Base-by-base conservation (phyloP, 2,329 filamentous ascomycete species). In the Zelopaecilomyces penicillatus region DNA sequence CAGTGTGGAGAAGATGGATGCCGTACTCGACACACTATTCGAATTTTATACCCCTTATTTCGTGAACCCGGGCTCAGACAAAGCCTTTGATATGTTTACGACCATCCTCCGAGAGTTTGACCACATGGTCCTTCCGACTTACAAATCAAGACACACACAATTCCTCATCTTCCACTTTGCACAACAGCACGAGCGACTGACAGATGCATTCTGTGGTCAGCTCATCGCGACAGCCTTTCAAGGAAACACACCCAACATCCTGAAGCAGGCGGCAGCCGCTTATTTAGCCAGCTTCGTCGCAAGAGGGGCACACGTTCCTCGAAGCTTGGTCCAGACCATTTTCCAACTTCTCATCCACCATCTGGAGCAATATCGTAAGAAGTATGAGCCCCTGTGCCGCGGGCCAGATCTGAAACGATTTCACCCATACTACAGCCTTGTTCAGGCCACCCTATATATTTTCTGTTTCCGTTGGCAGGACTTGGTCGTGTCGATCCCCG, bases 401-500 rank as follows among this genome's bases (percentile, higher is more conserved):
- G 89, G 88, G 3, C 93, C 93, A 0, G 89, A 98, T 61, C 76
- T 94, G 45, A 82, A 83, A 50, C 82, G 85, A 39, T 95, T 91
- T 60, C 80, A 82, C 39, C 80, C 85, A 10, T 95, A 94, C 65
- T 96, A 96, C 63, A 82, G 86, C 12, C 80, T 89, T 39, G 81
- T 85, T n/a, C 90, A 96, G 64, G 89, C 89, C 1, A 73, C 94
- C 3, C 76, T 96, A 27, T 96, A 96, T 68, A 91, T 95, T 47
- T 96, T 95, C 60, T 98, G 93, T 70, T 98, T 98, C 72, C 83
- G 93, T 44, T 98, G 93, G 93, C 84, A 88, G 49, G 91, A 97
- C 58, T 73, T 98, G 39, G 84, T 87, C 45, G 71, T 78, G 19
- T 75, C 77, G 2, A 76, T 75, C 4, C 70, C 77, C 2, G 74